Percentiles rank a stretch among this genome's conserved stretches.
Conservation (phyloP, 2,329 filamentous ascomycete species). For the Pseudocercospora vitis region DNA sequence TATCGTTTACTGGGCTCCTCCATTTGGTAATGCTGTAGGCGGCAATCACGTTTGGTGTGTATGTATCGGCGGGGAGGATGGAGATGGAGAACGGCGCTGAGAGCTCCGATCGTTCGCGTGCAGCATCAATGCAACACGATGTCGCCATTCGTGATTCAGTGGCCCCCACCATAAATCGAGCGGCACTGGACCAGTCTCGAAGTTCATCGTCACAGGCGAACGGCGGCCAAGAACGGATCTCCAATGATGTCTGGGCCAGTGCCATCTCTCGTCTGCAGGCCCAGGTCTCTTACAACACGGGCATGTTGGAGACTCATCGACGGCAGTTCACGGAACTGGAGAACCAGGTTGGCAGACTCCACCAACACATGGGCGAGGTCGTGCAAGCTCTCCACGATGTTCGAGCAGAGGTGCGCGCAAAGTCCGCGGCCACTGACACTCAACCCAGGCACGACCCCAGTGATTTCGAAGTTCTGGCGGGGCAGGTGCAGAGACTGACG, state of each 20-base stretch:
- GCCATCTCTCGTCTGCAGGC: constrained; percentile 49
- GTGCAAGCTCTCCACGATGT: constrained; percentile 40
- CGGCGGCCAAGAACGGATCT: constrained; percentile 18
- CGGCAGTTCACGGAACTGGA: constrained; percentile 46
- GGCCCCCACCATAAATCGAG: constrained; percentile 13
- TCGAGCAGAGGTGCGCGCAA: constrained; percentile 38
- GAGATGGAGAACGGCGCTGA: constrained; percentile 26
- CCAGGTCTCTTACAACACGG: constrained; percentile 51
- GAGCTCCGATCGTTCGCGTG: constrained; percentile 20
- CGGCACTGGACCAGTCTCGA: constrained; percentile 19
- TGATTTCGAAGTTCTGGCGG: constrained; percentile 48
- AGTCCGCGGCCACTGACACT: constrained; percentile 24
- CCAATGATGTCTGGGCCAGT: constrained; percentile 39
- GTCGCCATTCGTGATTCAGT: constrained; percentile 29
- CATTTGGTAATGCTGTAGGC: constrained; percentile 3
- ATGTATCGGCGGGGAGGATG: constrained; percentile 15
- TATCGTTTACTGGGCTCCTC: neutral
- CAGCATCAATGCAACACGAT: constrained; percentile 26
- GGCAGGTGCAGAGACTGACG: constrained; percentile 41
- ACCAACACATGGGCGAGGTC: constrained; percentile 41
- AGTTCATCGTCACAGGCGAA: constrained; percentile 14
- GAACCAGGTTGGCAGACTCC: constrained; percentile 42
- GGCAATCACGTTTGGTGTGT: neutral
- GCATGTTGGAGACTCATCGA: constrained; percentile 42
- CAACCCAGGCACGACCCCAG: constrained; percentile 31